A percentile compares a stretch with the other conserved stretches of the same genome.
phyloP scores from a whole-genome alignment of 495 filamentous ascomycete genomes.

The Penicillium cinerascens region DNA sequence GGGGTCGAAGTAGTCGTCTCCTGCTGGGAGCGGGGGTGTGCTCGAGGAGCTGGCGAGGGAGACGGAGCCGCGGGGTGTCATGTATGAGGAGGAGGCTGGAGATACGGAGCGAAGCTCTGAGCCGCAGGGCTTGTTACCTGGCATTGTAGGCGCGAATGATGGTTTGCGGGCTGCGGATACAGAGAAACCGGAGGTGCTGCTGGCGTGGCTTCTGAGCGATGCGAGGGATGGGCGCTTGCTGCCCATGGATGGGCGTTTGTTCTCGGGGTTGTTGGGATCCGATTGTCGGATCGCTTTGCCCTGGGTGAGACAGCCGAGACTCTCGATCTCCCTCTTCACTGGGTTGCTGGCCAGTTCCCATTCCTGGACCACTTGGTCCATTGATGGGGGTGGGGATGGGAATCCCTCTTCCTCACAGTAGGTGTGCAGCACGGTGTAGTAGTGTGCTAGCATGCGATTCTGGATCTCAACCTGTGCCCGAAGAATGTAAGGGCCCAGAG shows the following conservation, averaged over 20 bases:
- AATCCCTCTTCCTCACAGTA: slow-evolving; percentile 72
- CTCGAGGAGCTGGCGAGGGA: slow-evolving; percentile 20
- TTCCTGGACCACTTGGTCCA: slow-evolving; percentile 64
- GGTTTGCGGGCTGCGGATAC: slow-evolving; percentile 7
- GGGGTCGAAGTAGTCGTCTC: slow-evolving; percentile 17
- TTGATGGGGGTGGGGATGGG: slow-evolving; percentile 67
- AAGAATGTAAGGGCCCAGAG: slow-evolving; percentile 74
- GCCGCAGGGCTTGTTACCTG: slow-evolving; percentile 17
- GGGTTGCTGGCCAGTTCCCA: slow-evolving; percentile 68
- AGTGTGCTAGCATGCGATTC: slow-evolving; percentile 75
- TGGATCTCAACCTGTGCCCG: slow-evolving; percentile 74
- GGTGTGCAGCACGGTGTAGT: slow-evolving; percentile 78
- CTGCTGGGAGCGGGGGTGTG: slow-evolving; percentile 23
- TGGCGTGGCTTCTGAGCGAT: slow-evolving; percentile 4
- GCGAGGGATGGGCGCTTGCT: not conserved
- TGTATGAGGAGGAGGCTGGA: slow-evolving; percentile 18
- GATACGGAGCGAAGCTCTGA: slow-evolving; percentile 12
- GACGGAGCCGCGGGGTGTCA: slow-evolving; percentile 12
- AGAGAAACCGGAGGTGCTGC: slow-evolving; percentile 13
- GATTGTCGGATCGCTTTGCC: slow-evolving; percentile 72
- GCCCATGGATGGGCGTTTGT: slow-evolving; percentile 27
- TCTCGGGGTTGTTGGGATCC: slow-evolving; percentile 47
- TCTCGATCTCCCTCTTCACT: slow-evolving; percentile 67
- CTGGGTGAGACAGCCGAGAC: slow-evolving; percentile 61
- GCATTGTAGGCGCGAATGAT: slow-evolving; percentile 18